These are phyloP conservation scores for Fusarium anthophilum DNA, from an alignment of 2,329 filamentous ascomycete genomes.

Conservation along the genomic window DNA sequence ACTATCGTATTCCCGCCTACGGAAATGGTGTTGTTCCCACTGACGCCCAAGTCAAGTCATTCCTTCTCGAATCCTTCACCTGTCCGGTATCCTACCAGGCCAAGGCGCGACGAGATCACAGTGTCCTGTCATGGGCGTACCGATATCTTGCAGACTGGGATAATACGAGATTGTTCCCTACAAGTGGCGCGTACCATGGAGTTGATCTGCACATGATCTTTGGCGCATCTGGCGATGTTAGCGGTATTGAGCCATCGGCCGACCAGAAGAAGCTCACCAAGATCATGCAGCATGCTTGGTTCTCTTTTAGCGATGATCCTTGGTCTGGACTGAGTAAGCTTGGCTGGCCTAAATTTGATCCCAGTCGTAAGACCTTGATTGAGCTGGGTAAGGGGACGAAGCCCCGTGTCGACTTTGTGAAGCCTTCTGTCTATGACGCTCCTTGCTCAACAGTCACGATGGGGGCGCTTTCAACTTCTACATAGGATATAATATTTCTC, in stretches of 20 bases:
- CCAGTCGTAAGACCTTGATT: slow-evolving; percentile 17
- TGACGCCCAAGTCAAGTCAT: slow-evolving; percentile 48
- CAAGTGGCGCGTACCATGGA: slow-evolving; percentile 60
- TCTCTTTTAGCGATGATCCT: slow-evolving; percentile 52
- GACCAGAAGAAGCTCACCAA: slow-evolving; percentile 46
- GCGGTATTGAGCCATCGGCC: slow-evolving; percentile 46
- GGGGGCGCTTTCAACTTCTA: slow-evolving; percentile 24
- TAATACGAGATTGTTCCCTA: slow-evolving; percentile 56
- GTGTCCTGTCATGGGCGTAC: slow-evolving; percentile 55
- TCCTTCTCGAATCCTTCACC: slow-evolving; percentile 56
- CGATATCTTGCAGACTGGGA: slow-evolving; percentile 61
- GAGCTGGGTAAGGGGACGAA: slow-evolving; percentile 16
- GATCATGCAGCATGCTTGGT: slow-evolving; percentile 54
- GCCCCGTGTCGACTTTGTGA: slow-evolving; percentile 8
- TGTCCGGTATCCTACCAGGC: slow-evolving; percentile 56
- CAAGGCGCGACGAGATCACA: slow-evolving; percentile 45
- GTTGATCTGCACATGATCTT: slow-evolving; percentile 59
- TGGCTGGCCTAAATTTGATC: slow-evolving; percentile 41
- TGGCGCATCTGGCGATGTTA: slow-evolving; percentile 51
- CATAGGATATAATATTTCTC: background rate
- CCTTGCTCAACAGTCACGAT: slow-evolving; percentile 31
- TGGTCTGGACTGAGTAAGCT: slow-evolving; percentile 43
- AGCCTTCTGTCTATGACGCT: slow-evolving; percentile 24
- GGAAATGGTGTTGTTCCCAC: slow-evolving; percentile 51
- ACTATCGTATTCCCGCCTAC: slow-evolving; percentile 57